Conservation (phyloP, 306 rosid genomes). For the Glycine tomentella region DNA sequence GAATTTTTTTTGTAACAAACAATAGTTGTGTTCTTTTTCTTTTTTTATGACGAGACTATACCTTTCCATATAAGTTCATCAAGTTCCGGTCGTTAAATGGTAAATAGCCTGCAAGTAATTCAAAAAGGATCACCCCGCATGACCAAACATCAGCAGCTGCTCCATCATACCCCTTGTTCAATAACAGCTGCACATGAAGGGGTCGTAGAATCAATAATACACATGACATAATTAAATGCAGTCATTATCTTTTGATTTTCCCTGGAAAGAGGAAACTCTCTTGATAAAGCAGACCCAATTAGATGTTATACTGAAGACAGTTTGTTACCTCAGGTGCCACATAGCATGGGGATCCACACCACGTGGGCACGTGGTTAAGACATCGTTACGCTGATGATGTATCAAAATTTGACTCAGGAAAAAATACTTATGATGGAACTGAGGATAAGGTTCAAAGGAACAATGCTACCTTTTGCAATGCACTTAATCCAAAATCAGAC, state of each 20-base stretch:
- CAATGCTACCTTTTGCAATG: constrained; percentile 63
- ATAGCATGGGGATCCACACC: constrained; percentile 89
- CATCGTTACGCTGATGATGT: constrained; percentile 59
- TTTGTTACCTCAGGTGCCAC: constrained; percentile 87
- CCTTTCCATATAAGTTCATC: constrained; percentile 71
- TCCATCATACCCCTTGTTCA: constrained; percentile 70
- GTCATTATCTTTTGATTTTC: neutral
- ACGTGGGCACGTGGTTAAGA: constrained; percentile 66
- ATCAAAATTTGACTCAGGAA: constrained; percentile 41
- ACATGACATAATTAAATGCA: neutral
- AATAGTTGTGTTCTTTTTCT: constrained; percentile 1
- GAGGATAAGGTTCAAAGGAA: constrained; percentile 10
- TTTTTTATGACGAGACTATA: constrained; percentile 33
- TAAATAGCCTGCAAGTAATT: constrained; percentile 72
- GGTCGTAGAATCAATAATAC: neutral
- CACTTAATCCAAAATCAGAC: constrained; percentile 85
- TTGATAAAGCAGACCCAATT: neutral
- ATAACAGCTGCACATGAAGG: constrained; percentile 57
- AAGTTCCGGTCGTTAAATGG: constrained; percentile 79
- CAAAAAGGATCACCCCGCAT: constrained; percentile 85
- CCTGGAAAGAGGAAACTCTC: too few species aligned
- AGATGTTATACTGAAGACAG: constrained; percentile 14
- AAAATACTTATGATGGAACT: neutral
- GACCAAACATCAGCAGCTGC: constrained; percentile 93
- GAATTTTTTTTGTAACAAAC: constrained; percentile 34